A percentile compares a stretch with the other conserved stretches of the same genome.
Evolutionary conservation across 1,139 yeast species (phyloP).

Genomic region (Scheffersomyces quercinus): DNA sequence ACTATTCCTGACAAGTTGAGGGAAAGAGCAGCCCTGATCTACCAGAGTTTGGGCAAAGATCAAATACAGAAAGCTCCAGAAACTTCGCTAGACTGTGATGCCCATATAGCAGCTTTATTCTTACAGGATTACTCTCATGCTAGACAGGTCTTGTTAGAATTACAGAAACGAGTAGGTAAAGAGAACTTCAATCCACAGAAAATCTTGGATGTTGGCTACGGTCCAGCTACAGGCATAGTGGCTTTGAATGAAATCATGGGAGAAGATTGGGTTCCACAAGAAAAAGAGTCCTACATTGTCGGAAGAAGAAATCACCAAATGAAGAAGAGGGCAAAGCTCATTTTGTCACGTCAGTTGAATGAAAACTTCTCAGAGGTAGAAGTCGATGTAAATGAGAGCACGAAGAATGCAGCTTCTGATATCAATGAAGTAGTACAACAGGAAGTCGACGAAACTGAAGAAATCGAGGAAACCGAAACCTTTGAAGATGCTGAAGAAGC

Average conservation of each 20-base stretch:
- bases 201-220: constrained; percentile 81
- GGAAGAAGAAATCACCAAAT: constrained; percentile 65
- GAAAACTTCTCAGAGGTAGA: constrained; percentile 37
- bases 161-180: constrained; percentile 53
- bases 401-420: constrained; percentile 17
- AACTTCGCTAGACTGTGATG: constrained; percentile 68
- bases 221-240: constrained; percentile 91
- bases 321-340: constrained; percentile 76
- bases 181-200: constrained; percentile 60
- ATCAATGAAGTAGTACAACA: constrained; percentile 5
- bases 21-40: constrained; percentile 54
- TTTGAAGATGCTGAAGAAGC: constrained; percentile 10
- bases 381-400: constrained; percentile 14
- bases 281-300: constrained; percentile 70
- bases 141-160: constrained; percentile 66
- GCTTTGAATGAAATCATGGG: constrained; percentile 86
- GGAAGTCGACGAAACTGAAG: constrained; percentile 12
- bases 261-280: constrained; percentile 54
- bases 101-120: constrained; percentile 81
- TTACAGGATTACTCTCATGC: constrained; percentile 80
- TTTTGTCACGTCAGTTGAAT: constrained; percentile 67
- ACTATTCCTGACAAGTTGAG: constrained; percentile 59
- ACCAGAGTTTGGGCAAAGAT: constrained; percentile 47
- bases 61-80: constrained; percentile 56
- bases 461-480: constrained; percentile 6